Base-by-base conservation (phyloP, 2,329 filamentous ascomycete genomes). In the Ascochyta viciae-villosae region DNA sequence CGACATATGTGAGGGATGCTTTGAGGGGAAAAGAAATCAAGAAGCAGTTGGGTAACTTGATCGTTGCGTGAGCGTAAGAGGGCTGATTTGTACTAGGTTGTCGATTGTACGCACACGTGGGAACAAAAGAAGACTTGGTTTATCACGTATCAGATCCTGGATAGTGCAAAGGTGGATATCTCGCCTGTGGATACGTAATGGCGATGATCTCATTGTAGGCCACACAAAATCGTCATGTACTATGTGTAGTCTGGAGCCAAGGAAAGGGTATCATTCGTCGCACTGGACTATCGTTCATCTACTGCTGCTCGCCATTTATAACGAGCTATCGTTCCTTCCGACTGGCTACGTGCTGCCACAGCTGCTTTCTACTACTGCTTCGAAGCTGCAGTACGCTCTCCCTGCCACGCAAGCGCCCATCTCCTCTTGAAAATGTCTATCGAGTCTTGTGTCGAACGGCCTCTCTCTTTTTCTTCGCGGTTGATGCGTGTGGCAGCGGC, bases 401-500 rank as follows among this genome's bases (percentile, higher is more conserved):
- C 57, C 41, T 63, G 62, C 69, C 70, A 74, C 22, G 73, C 67
- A 38, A 76, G 50, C 6, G 61, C 65, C 31, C 71, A 66, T 54
- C 79, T 76, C 63, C 74, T 71, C 68, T 71, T 78, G 23, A 80
- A 47, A 10, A 74, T 68, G n/a, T 77, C 76, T 12, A 77, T 60
- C 2, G 67, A 79, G 60, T 81, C 58, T 26, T 64, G 54, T 33
- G 70, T 74, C 9, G 59, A 73, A 44, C 74, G 67, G 3, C 78
- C 80, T 60, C 78, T 80, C 59, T 79, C 80, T 52, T 77, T 79
- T 61, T 83, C 80, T 59, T 83, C 80, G 15, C 80, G 75, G 42
- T 76, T 68, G 40, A 77, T 76, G 23, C 74, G 70, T 44, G 73
- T 74, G 4, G 62, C 66, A 13, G 80, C 80, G 7, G 81, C 80